Percentiles rank a stretch among this genome's conserved stretches.
phyloP scores from a whole-genome alignment of 2,329 filamentous ascomycete species.

The Xylaria sp. region DNA sequence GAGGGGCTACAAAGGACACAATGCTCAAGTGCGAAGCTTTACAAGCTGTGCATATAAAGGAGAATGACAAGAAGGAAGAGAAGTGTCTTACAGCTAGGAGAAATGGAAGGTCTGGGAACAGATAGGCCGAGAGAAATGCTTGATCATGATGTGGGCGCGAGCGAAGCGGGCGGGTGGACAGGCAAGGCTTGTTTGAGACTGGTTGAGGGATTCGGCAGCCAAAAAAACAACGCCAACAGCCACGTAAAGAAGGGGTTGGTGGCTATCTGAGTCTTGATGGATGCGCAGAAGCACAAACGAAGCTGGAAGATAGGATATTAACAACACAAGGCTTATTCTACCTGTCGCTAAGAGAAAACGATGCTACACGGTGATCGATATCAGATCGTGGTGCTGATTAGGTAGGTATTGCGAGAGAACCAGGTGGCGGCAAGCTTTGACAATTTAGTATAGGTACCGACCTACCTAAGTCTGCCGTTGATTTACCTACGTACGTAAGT shows the following conservation, averaged over 20 bases:
- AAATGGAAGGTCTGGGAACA: constrained; percentile 39
- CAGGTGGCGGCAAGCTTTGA: constrained; percentile 28
- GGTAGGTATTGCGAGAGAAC: constrained; percentile 12
- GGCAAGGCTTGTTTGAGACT: constrained; percentile 2
- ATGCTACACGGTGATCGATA: constrained; percentile 14
- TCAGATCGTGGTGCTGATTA: constrained; percentile 18
- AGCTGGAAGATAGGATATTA: constrained; percentile 21
- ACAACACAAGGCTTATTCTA: constrained; percentile 10
- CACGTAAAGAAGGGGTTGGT: too few species aligned
- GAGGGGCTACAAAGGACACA: neutral
- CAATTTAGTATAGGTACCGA: neutral
- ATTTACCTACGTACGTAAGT: neutral
- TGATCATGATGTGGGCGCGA: constrained; percentile 45
- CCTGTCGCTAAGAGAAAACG: constrained; percentile 15
- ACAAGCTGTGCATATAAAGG: too few species aligned
- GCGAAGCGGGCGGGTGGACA: constrained; percentile 15
- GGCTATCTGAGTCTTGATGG: neutral
- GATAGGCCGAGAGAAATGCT: constrained; percentile 37
- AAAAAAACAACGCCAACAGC: constrained; percentile 15
- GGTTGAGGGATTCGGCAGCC: constrained; percentile 19
- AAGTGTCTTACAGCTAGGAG: constrained; percentile 44
- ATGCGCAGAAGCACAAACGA: constrained; percentile 3
- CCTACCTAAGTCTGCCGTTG: too few species aligned
- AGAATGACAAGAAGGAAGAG: neutral
- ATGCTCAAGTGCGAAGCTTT: neutral